Percentiles rank a stretch among this genome's conserved stretches.
phyloP scores from a whole-genome alignment of 495 filamentous ascomycete genomes.

The Talaromyces stipitatus region DNA sequence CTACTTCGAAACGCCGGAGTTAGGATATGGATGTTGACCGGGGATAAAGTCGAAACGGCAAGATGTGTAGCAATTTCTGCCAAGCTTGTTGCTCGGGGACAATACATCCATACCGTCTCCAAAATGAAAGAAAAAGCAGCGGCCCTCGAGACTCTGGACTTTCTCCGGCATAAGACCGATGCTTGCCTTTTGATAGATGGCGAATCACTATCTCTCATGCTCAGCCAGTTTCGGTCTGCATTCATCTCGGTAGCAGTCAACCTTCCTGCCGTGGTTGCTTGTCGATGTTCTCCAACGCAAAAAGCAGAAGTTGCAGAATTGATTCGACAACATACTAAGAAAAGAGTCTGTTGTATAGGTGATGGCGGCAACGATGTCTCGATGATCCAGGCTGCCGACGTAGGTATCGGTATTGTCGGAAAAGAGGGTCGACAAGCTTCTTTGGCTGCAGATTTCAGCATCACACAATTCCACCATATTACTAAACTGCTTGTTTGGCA shows the following conservation, averaged over 20 bases:
- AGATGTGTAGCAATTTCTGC: constrained; percentile 92
- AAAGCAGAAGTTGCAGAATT: constrained; percentile 90
- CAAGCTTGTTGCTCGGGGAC: constrained; percentile 88
- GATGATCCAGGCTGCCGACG: constrained; percentile 98
- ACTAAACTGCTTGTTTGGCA: constrained; percentile 98
- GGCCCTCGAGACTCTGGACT: constrained; percentile 78
- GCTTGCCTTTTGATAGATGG: constrained; percentile 94
- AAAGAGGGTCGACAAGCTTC: constrained; percentile 95
- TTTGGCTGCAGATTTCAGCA: constrained; percentile 92
- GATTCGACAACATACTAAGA: constrained; percentile 86
- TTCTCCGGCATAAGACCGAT: constrained; percentile 78
- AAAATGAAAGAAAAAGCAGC: constrained; percentile 52
- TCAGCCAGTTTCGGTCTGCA: constrained; percentile 67
- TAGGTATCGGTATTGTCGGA: constrained; percentile 95
- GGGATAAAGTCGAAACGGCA: constrained; percentile 97
- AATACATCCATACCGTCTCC: constrained; percentile 91
- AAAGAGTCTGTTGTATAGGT: constrained; percentile 92
- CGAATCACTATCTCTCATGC: constrained; percentile 75
- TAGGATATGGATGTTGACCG: constrained; percentile 99
- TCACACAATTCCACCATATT: constrained; percentile 91
- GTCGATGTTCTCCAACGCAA: constrained; percentile 93
- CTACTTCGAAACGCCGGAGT: constrained; percentile 96
- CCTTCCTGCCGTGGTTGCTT: constrained; percentile 89
- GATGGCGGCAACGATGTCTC: constrained; percentile 98
- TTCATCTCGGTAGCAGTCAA: constrained; percentile 87